Conservation (phyloP, 2,329 filamentous ascomycete genomes). For the Hypoxylon sp. region DNA sequence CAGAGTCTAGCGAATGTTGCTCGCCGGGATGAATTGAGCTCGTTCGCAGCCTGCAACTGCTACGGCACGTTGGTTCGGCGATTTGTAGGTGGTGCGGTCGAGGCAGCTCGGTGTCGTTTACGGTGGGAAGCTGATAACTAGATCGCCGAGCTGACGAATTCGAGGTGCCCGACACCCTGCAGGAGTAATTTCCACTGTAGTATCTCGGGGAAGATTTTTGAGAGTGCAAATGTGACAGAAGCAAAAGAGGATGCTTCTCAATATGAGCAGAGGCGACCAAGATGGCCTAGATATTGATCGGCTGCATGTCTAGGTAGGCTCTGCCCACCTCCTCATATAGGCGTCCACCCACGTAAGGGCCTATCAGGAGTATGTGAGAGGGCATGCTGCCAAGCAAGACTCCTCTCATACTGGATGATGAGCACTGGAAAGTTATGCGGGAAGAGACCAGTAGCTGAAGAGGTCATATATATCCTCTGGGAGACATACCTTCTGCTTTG, state of each 20-base stretch:
- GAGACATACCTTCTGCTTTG: neutral
- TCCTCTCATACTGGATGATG: neutral
- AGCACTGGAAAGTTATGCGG: neutral
- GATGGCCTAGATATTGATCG: too few species aligned
- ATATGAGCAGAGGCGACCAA: too few species aligned
- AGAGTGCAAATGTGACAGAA: slow-evolving; percentile 1
- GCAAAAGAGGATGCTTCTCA: slow-evolving; percentile 3
- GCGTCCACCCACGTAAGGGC: too few species aligned
- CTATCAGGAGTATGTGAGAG: too few species aligned
- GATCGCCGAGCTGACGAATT: slow-evolving; percentile 17
- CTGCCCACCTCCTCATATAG: neutral
- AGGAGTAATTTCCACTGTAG: slow-evolving; percentile 19
- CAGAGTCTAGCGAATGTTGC: slow-evolving; percentile 7
- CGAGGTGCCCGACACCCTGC: slow-evolving; percentile 21
- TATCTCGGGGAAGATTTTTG: neutral
- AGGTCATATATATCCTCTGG: neutral
- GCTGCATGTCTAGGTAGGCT: neutral
- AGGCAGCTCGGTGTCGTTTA: slow-evolving; percentile 12
- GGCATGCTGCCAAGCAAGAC: neutral
- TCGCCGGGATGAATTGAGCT: slow-evolving; percentile 11
- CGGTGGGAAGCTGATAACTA: slow-evolving; percentile 7
- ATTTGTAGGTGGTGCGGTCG: slow-evolving; percentile 12
- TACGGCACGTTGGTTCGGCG: slow-evolving; percentile 22
- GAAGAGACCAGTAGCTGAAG: neutral
- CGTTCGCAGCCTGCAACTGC: slow-evolving; percentile 11